A percentile compares a stretch with the other conserved stretches of the same genome.
Evolutionary conservation across 352 stramenopile genomes (phyloP).

Genomic region (Globisporangium cederbergense): DNA sequence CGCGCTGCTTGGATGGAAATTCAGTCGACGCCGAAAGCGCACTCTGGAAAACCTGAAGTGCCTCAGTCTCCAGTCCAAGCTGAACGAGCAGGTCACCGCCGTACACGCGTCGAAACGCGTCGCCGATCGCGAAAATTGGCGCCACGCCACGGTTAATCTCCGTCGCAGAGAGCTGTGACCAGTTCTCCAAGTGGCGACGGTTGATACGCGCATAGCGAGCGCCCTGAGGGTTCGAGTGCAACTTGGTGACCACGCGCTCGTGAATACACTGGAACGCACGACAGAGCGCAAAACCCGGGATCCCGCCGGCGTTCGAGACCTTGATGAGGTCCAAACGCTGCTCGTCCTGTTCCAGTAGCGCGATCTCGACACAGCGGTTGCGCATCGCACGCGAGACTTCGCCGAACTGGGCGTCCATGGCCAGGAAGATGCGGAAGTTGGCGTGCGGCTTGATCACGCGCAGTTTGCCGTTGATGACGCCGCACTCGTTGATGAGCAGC

Average conservation of each 20-base stretch:
- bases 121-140: slow-evolving; percentile 38
- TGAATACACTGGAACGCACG: slow-evolving; percentile 62
- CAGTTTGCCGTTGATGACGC: slow-evolving; percentile 86
- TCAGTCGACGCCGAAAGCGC: slow-evolving; percentile 29
- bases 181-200: slow-evolving; percentile 72
- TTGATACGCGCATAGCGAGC: slow-evolving; percentile 46
- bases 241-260: slow-evolving; percentile 34
- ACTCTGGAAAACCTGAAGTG: slow-evolving; percentile 28
- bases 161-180: slow-evolving; percentile 55
- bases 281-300: slow-evolving; percentile 66
- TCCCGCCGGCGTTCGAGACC: slow-evolving; percentile 49
- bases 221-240: slow-evolving; percentile 23
- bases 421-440: slow-evolving; percentile 99
- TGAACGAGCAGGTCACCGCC: slow-evolving; percentile 37
- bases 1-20: slow-evolving; percentile 28
- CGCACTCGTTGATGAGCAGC: slow-evolving; percentile 98
- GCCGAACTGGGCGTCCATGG: slow-evolving; percentile 94
- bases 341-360: slow-evolving; percentile 44
- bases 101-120: slow-evolving; percentile 69
- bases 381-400: slow-evolving; percentile 99
- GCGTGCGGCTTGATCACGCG: slow-evolving; percentile 95
- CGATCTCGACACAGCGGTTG: slow-evolving; percentile 99
- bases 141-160: slow-evolving; percentile 60
- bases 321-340: slow-evolving; percentile 65
- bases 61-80: slow-evolving; percentile 40